Percentiles rank a stretch among this genome's conserved stretches.
Conservation (phyloP, 2,329 filamentous ascomycete species). For the Aspergillus carbonarius region DNA sequence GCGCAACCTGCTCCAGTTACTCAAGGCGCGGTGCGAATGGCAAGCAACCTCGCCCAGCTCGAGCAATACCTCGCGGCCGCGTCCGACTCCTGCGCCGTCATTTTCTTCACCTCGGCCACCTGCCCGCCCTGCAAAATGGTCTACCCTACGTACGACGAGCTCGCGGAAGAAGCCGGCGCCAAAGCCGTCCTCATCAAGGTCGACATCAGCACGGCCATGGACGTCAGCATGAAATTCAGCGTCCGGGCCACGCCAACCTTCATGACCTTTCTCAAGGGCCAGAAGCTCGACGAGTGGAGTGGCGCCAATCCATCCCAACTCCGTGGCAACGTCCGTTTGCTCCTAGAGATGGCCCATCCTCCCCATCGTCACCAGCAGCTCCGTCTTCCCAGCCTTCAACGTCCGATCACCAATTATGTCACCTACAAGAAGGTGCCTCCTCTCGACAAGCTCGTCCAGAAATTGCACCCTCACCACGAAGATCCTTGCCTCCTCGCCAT, state of each 20-base stretch:
- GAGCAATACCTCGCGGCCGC: constrained; percentile 61
- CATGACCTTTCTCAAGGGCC: constrained; percentile 74
- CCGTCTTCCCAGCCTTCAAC: constrained; percentile 67
- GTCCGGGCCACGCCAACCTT: constrained; percentile 84
- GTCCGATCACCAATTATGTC: constrained; percentile 65
- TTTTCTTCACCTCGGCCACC: constrained; percentile 90
- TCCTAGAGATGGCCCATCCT: constrained; percentile 73
- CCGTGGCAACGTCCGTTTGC: constrained; percentile 67
- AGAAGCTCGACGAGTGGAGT: constrained; percentile 75
- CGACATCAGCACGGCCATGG: constrained; percentile 68
- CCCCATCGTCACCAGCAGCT: constrained; percentile 73
- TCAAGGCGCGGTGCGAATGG: constrained; percentile 58
- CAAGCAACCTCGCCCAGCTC: constrained; percentile 60
- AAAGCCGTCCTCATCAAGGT: constrained; percentile 77
- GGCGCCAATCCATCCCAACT: constrained; percentile 71
- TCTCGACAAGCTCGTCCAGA: constrained; percentile 74
- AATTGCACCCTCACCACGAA: constrained; percentile 65
- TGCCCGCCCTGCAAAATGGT: constrained; percentile 81
- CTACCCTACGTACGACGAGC: constrained; percentile 77
- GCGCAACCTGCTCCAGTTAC: neutral
- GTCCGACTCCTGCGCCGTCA: constrained; percentile 67
- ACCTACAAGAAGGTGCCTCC: constrained; percentile 77
- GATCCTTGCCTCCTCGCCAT: constrained; percentile 63
- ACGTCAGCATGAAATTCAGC: constrained; percentile 63
- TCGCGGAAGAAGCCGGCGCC: constrained; percentile 70